These are phyloP conservation scores for Thymus mandschuricus DNA, from an alignment of 257 asterid species.

Conservation along the genomic window DNA sequence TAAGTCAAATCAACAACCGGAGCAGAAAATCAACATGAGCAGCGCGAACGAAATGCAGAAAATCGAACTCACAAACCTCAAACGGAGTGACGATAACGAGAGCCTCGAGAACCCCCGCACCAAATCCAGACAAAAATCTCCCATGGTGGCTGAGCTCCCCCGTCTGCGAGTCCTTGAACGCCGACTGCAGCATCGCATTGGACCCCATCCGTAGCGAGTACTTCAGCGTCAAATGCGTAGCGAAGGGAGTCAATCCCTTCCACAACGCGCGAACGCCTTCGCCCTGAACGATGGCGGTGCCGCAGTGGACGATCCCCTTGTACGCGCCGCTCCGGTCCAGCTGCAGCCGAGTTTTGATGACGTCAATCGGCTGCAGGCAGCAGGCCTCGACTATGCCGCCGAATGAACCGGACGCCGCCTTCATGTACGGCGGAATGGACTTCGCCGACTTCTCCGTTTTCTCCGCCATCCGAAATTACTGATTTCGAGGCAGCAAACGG, in stretches of 20 bases:
- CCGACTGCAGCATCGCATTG: conserved; percentile 84
- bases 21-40: neutral
- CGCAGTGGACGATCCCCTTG: conserved; percentile 88
- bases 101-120: conserved; percentile 99
- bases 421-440: conserved; percentile 84
- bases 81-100: conserved; percentile 93
- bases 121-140: conserved; percentile 84
- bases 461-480: conserved; percentile 52
- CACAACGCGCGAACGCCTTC: conserved; percentile 92
- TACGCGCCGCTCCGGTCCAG: conserved; percentile 83
- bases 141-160: conserved; percentile 80
- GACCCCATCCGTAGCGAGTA: conserved; percentile 98
- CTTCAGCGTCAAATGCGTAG: conserved; percentile 89
- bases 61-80: conserved; percentile 58
- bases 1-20: neutral
- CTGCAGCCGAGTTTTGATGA: conserved; percentile 96
- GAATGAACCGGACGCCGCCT: conserved; percentile 88
- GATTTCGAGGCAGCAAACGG: neutral
- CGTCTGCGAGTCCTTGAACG: conserved; percentile 75
- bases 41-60: neutral
- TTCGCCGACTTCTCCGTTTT: conserved; percentile 29
- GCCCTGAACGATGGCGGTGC: conserved; percentile 57
- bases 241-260: conserved; percentile 98
- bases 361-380: conserved; percentile 95
- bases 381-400: conserved; percentile 92